These are phyloP conservation scores for Malus domestica DNA, from an alignment of 306 rosid genomes.

Conservation along the genomic window DNA sequence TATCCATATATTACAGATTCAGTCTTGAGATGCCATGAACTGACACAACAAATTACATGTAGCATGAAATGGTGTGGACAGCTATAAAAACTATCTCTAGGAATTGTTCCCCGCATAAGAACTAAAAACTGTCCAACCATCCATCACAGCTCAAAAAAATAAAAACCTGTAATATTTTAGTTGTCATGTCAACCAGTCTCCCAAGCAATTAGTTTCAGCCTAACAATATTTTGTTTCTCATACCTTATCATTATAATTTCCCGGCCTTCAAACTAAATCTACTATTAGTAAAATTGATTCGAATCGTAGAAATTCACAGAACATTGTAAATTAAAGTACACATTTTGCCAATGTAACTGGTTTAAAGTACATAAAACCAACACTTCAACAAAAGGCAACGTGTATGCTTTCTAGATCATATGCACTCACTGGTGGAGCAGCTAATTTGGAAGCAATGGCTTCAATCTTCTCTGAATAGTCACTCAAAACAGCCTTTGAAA, in stretches of 20 bases:
- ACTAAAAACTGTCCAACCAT: background rate
- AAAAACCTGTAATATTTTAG: background rate
- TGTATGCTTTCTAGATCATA: background rate
- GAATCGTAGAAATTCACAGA: background rate
- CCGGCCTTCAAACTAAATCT: background rate
- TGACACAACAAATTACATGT: background rate
- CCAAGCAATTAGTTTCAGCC: background rate
- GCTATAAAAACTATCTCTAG: background rate
- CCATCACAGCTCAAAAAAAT: background rate
- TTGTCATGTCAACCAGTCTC: background rate
- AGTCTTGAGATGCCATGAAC: background rate
- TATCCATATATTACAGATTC: background rate
- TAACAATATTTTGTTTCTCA: background rate
- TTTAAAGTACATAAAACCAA: background rate
- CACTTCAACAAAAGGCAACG: background rate
- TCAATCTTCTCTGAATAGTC: slow-evolving; percentile 85
- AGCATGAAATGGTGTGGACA: background rate
- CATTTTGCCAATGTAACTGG: background rate
- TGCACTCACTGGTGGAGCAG: slow-evolving; percentile 37
- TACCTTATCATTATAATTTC: background rate
- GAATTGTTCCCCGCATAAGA: background rate
- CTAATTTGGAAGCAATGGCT: slow-evolving; percentile 64
- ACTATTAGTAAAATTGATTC: background rate
- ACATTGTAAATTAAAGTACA: background rate
- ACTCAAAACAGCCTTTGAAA: slow-evolving; percentile 66